phyloP scores from a whole-genome alignment of 2,329 filamentous ascomycete species.

The Capronia americana region DNA sequence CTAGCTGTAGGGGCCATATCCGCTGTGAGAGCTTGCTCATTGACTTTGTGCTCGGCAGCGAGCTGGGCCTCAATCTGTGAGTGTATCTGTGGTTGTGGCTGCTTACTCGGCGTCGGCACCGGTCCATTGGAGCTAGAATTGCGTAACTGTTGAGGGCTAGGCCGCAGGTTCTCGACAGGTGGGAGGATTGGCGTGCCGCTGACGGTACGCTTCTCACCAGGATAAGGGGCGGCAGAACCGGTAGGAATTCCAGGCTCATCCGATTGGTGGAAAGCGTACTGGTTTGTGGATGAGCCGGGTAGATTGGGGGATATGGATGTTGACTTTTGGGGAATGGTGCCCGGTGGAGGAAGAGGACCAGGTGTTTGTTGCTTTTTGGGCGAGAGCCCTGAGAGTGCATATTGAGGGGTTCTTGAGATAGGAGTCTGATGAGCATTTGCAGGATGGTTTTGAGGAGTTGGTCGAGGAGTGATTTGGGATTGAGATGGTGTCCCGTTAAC shows the following conservation, averaged over 20 bases:
- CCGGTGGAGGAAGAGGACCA: slow-evolving; percentile 44
- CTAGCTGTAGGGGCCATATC: background rate
- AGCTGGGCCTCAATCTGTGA: background rate
- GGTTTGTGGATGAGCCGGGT: background rate
- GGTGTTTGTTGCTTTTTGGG: slow-evolving; percentile 50
- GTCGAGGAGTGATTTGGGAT: slow-evolving; percentile 40
- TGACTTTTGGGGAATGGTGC: slow-evolving; percentile 41
- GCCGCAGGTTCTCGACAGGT: slow-evolving; percentile 39
- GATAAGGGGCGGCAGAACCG: background rate
- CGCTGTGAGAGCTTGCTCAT: background rate
- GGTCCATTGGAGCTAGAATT: slow-evolving; percentile 35
- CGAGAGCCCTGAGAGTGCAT: slow-evolving; percentile 53
- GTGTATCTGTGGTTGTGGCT: slow-evolving; percentile 23
- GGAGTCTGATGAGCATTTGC: slow-evolving; percentile 26
- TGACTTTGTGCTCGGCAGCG: background rate
- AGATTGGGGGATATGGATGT: slow-evolving; percentile 24
- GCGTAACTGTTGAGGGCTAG: slow-evolving; percentile 38
- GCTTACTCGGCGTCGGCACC: slow-evolving; percentile 41
- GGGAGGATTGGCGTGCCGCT: slow-evolving; percentile 39
- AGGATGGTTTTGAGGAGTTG: slow-evolving; percentile 6
- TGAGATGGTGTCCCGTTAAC: slow-evolving; percentile 48
- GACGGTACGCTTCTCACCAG: slow-evolving; percentile 30
- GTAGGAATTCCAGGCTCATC: background rate
- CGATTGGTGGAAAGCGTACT: background rate
- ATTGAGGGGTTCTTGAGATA: slow-evolving; percentile 33